Evolutionary conservation across 2,329 filamentous ascomycete species (phyloP), one percentile per base, ranked within the genome.

Genomic region (Pestalotiopsis fici): DNA sequence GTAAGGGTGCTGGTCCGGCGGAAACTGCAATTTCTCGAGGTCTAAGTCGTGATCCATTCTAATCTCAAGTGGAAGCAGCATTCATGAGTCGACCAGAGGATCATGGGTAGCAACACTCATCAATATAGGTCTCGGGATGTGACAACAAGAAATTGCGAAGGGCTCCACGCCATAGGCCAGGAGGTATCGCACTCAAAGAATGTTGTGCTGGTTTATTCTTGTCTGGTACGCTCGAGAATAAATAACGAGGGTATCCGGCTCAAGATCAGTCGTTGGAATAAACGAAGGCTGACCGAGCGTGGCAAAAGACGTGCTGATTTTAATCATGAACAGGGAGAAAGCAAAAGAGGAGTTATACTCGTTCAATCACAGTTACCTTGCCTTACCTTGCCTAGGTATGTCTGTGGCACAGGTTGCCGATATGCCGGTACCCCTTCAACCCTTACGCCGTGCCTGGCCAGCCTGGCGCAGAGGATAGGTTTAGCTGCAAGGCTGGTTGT

Each of bases 171-270:
- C 69, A 70, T n/a, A 68, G 71, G 71, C 73, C 69, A 73, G 70
- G 75, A 77, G 77, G 77, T 73, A 71, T 73, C 78, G 78, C 78
- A 81, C 79, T 81, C 79, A 81, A 81, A 79, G 72, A 81, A 76
- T 74, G 75, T 75, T 80, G 78, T 67, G 64, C 21, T 54, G 63
- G 39, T 71, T 79, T 71, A 57, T 23, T 80, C 78, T 81, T 73
- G 78, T 81, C 78, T 79, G 67, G 65, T 78, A 76, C 76, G 65
- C 74, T 67, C 73, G 56, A 66, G 23, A 64, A 13, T 50, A 21
- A 50, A 50, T 50, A 50, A 28, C 37, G 69, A 75, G 71, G 27
- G 70, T 68, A 75, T 74, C 76, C 74, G 71, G 75, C 79, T 81
- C 79, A 78, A 80, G 79, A 79, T 77, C 77, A 78, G 74, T 71